These are phyloP conservation scores for Xanthoconium purpureum DNA, from an alignment of 768 basidiomycete species.

Conservation along the genomic window DNA sequence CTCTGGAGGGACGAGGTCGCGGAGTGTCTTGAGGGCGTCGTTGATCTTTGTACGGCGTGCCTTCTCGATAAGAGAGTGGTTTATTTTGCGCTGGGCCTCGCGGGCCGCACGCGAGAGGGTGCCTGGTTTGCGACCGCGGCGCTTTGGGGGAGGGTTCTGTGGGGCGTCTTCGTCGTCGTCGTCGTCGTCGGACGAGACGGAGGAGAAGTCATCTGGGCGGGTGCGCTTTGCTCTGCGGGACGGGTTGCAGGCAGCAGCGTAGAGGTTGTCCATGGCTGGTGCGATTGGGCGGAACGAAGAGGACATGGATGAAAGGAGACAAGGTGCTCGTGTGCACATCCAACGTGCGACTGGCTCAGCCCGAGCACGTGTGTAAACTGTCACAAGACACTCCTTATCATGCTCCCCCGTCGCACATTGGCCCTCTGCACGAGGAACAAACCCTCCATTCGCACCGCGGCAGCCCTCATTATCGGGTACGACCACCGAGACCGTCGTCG, in stretches of 20 bases:
- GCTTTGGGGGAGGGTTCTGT: constrained; percentile 41
- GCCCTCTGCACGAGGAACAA: too few relatives aligned
- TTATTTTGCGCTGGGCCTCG: constrained; percentile 85
- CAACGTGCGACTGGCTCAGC: constrained; percentile 23
- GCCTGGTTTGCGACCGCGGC: constrained; percentile 71
- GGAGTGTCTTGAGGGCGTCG: constrained; percentile 75
- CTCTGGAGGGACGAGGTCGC: constrained; percentile 69
- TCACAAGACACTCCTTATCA: too few relatives aligned
- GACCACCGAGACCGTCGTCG: neutral
- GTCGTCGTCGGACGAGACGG: constrained; percentile 25
- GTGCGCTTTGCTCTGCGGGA: constrained; percentile 45
- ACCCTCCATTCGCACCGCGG: constrained; percentile 47
- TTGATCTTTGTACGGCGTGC: constrained; percentile 95
- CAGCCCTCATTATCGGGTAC: constrained; percentile 74
- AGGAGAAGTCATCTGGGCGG: constrained; percentile 20
- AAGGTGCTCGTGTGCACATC: constrained; percentile 24
- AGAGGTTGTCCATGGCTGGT: constrained; percentile 30
- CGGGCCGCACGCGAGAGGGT: constrained; percentile 71
- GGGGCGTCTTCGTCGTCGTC: constrained; percentile 22
- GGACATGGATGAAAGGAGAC: constrained; percentile 1
- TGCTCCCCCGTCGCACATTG: neutral
- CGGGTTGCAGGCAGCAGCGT: constrained; percentile 42
- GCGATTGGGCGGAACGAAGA: constrained; percentile 26
- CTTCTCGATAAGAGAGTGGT: constrained; percentile 95
- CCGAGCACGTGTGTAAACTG: neutral